Percentiles rank a stretch among this genome's conserved stretches.
Conservation (phyloP, 2,329 filamentous ascomycete genomes). For the Phyllosticta citriasiana region DNA sequence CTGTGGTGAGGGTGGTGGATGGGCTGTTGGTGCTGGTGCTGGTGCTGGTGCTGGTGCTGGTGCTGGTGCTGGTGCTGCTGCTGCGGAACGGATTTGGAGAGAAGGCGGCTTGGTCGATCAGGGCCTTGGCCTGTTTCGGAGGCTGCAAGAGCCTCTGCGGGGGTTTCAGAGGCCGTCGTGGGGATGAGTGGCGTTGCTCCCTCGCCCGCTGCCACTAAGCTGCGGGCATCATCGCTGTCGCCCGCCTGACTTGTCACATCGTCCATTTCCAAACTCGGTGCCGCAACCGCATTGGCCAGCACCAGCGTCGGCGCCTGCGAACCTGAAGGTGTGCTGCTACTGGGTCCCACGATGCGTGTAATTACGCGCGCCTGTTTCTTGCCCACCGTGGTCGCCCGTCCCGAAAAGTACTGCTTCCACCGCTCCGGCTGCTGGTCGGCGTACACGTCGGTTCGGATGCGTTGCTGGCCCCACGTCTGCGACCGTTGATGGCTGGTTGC, state of each 20-base stretch:
- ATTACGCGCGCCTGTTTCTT: slow-evolving; percentile 26
- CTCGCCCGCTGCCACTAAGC: slow-evolving; percentile 26
- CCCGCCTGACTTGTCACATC: slow-evolving; percentile 27
- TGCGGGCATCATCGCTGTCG: slow-evolving; percentile 30
- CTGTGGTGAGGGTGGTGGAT: neutral
- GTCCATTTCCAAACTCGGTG: slow-evolving; percentile 24
- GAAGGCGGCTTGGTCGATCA: slow-evolving; percentile 35
- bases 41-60: neutral
- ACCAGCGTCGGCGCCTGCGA: slow-evolving; percentile 35
- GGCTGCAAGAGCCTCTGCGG: slow-evolving; percentile 10
- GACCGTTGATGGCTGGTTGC: slow-evolving; percentile 73
- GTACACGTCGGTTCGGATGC: slow-evolving; percentile 13
- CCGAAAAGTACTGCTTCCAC: slow-evolving; percentile 28
- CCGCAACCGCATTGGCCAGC: slow-evolving; percentile 32
- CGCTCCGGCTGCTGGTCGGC: slow-evolving; percentile 12
- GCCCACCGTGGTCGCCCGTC: slow-evolving; percentile 11
- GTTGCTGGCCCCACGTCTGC: slow-evolving; percentile 53
- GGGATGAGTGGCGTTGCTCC: slow-evolving; percentile 10
- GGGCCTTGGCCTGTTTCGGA: slow-evolving; percentile 16
- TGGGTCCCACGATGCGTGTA: slow-evolving; percentile 33
- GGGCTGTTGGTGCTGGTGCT: neutral
- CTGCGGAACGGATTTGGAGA: slow-evolving; percentile 27
- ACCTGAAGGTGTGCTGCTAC: slow-evolving; percentile 16
- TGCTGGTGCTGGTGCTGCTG: neutral
- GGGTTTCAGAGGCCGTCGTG: slow-evolving; percentile 8